A percentile compares a stretch with the other conserved stretches of the same genome.
These are phyloP conservation scores for Cutaneotrichosporon dermatis DNA, from an alignment of 1,284 basidiomycete species.

Conservation along the genomic window DNA sequence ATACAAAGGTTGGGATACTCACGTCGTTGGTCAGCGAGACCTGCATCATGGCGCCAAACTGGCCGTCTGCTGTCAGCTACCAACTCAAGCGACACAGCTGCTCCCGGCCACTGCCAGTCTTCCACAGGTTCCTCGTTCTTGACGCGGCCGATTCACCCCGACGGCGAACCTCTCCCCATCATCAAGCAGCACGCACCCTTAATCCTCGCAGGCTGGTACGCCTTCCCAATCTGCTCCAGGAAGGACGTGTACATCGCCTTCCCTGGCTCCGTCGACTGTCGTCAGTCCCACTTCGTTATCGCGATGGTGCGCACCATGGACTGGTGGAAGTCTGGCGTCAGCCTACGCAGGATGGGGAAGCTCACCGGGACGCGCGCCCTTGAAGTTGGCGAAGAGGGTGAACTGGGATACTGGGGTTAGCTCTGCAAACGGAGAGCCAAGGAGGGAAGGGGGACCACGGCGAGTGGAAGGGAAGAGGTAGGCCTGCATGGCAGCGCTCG, in stretches of 20 bases:
- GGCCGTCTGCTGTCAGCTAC: slow-evolving; percentile 51
- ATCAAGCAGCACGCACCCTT: slow-evolving; percentile 56
- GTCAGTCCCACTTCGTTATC: neutral
- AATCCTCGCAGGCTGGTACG: slow-evolving; percentile 69
- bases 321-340: slow-evolving; percentile 68
- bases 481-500: too few relatives aligned
- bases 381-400: slow-evolving; percentile 82
- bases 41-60: slow-evolving; percentile 90
- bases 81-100: neutral
- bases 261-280: slow-evolving; percentile 62
- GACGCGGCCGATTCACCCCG: too few relatives aligned
- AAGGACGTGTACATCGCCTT: slow-evolving; percentile 67
- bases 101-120: neutral
- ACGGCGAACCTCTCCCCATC: neutral
- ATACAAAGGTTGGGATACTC: slow-evolving; percentile 23
- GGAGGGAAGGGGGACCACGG: too few relatives aligned
- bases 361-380: slow-evolving; percentile 65
- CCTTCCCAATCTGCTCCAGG: slow-evolving; percentile 60
- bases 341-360: neutral
- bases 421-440: neutral
- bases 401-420: slow-evolving; percentile 66
- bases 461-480: too few relatives aligned
- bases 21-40: slow-evolving; percentile 81
- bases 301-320: slow-evolving; percentile 62
- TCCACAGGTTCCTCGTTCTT: neutral